Percentiles rank a stretch among this genome's conserved stretches.
Conservation (phyloP, 2,329 filamentous ascomycete genomes). For the Fusarium sp. region DNA sequence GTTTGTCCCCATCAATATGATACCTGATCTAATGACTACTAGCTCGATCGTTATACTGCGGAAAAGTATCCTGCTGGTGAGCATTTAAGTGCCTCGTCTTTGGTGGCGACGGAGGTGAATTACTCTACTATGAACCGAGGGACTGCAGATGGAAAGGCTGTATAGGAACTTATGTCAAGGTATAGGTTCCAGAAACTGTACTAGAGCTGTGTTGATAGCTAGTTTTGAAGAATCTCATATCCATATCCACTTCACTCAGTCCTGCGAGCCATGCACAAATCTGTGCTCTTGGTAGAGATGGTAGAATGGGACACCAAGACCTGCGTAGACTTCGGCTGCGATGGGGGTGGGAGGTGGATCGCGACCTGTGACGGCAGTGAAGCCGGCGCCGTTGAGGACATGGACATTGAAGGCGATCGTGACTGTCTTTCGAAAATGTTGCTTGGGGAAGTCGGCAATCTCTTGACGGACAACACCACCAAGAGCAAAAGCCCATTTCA, state of each 20-base stretch:
- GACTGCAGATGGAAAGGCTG: background rate
- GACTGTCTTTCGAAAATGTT: background rate
- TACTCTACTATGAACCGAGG: background rate
- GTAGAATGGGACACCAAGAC: no score
- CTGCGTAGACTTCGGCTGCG: no score
- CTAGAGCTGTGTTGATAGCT: background rate
- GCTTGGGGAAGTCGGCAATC: background rate
- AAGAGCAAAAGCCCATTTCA: no score
- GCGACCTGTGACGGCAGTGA: no score
- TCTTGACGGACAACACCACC: background rate
- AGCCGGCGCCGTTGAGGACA: background rate
- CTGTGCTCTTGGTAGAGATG: background rate
- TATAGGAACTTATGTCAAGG: background rate
- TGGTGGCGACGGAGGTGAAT: background rate
- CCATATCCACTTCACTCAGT: background rate
- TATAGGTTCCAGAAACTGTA: no score
- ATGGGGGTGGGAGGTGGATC: no score
- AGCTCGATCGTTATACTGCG: slow-evolving; percentile 20
- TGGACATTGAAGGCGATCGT: background rate
- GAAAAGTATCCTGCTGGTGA: slow-evolving; percentile 5
- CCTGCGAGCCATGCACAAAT: no score
- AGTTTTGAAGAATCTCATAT: background rate
- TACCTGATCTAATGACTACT: background rate
- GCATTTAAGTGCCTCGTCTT: background rate
- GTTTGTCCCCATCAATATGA: fast-evolving